These are phyloP conservation scores for Pythium pyrilobum DNA, from an alignment of 352 stramenopile species.

Conservation along the genomic window DNA sequence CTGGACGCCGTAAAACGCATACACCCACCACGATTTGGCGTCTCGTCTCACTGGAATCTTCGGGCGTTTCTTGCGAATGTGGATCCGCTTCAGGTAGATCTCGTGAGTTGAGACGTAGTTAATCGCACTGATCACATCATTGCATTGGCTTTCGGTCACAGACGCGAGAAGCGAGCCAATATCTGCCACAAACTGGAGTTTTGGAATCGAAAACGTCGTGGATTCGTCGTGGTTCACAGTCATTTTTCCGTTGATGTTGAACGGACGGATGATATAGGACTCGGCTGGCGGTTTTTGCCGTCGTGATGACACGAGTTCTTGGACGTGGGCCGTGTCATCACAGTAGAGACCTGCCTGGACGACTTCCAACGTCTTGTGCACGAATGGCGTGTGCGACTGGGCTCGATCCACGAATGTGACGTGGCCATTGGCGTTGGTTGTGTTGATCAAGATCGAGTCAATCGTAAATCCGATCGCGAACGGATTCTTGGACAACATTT, in stretches of 20 bases:
- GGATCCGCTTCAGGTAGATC: slow-evolving; percentile 76
- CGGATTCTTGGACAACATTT: slow-evolving; percentile 48
- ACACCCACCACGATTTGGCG: slow-evolving; percentile 67
- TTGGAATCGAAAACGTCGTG: slow-evolving; percentile 61
- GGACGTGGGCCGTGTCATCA: slow-evolving; percentile 31
- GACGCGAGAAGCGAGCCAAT: slow-evolving; percentile 61
- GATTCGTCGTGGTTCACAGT: slow-evolving; percentile 73
- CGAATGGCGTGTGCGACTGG: slow-evolving; percentile 73
- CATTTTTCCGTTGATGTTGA: slow-evolving; percentile 71
- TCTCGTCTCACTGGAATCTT: slow-evolving; percentile 41
- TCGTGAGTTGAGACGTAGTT: slow-evolving; percentile 81
- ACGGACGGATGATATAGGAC: slow-evolving; percentile 67
- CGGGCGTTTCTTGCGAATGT: slow-evolving; percentile 63
- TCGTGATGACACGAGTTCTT: slow-evolving; percentile 21
- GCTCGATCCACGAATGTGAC: slow-evolving; percentile 73
- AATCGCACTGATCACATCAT: slow-evolving; percentile 67
- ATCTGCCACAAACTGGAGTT: slow-evolving; percentile 60
- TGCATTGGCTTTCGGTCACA: slow-evolving; percentile 69
- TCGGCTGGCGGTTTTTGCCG: slow-evolving; percentile 25
- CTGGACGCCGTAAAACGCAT: slow-evolving; percentile 64
- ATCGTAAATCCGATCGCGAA: slow-evolving; percentile 71
- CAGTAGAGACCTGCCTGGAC: slow-evolving; percentile 56
- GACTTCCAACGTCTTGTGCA: slow-evolving; percentile 72
- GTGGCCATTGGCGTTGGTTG: slow-evolving; percentile 78
- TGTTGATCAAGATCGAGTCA: slow-evolving; percentile 60